A percentile compares a stretch with the other conserved stretches of the same genome.
These are phyloP conservation scores for Tetradesmus obliquus DNA, from an alignment of 139 green algal genomes.

Conservation along the genomic window DNA sequence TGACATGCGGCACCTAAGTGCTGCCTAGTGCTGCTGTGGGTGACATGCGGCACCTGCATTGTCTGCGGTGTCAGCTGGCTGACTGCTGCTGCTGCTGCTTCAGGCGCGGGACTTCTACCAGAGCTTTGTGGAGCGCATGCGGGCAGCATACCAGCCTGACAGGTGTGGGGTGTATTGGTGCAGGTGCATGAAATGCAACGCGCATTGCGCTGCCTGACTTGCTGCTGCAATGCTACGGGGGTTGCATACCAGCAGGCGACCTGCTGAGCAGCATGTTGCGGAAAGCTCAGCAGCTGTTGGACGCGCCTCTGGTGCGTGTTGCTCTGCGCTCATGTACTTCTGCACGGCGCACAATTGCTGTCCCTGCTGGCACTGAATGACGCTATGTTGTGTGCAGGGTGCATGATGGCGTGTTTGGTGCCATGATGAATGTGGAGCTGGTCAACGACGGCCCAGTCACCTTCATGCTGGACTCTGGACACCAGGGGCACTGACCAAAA, in stretches of 20 bases:
- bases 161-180: background rate
- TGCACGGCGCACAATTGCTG: no score
- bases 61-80: background rate
- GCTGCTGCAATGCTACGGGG: background rate
- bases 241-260: background rate
- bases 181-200: background rate
- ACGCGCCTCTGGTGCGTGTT: background rate
- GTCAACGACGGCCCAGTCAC: slow-evolving; percentile 75
- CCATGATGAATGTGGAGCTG: slow-evolving; percentile 81
- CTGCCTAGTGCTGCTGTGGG: background rate
- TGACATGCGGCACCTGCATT: background rate
- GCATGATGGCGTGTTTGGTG: slow-evolving; percentile 46
- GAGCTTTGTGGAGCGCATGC: slow-evolving; percentile 64
- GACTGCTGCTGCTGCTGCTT: background rate
- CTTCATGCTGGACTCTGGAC: slow-evolving; percentile 51
- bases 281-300: background rate
- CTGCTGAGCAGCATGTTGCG: no score
- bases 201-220: background rate
- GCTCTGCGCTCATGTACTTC: background rate
- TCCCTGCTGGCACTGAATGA: background rate
- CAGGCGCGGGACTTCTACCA: slow-evolving; percentile 68
- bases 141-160: slow-evolving; percentile 53
- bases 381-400: slow-evolving; percentile 6
- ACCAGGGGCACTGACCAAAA: slow-evolving; percentile 9
- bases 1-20: background rate